phyloP scores from a whole-genome alignment of 169 alveolate species.

The Cryptosporidium andersoni region DNA sequence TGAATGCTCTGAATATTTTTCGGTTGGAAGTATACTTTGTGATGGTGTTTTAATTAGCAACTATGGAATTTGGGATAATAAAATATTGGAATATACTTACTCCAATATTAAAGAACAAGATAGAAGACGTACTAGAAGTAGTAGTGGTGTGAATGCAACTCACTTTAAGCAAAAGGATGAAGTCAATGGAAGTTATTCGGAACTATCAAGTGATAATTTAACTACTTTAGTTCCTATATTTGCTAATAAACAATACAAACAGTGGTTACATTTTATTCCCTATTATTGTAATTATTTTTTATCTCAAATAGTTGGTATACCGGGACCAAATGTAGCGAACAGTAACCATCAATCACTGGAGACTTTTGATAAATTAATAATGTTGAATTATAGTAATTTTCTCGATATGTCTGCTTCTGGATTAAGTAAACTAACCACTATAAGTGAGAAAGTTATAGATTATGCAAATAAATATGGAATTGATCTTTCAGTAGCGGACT shows the following conservation, averaged over 20 bases:
- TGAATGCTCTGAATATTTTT: too few relatives aligned
- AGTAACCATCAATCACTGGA: slow-evolving; percentile 39
- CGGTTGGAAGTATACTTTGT: too few relatives aligned
- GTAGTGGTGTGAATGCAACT: not conserved
- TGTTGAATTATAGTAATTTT: too few relatives aligned
- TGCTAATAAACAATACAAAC: slow-evolving; percentile 29
- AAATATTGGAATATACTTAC: too few relatives aligned
- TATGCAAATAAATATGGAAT: too few relatives aligned
- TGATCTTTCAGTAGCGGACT: too few relatives aligned
- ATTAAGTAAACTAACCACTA: too few relatives aligned
- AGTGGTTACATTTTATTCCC: slow-evolving; percentile 43
- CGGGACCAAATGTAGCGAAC: not conserved
- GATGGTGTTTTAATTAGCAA: too few relatives aligned
- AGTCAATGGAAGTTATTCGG: not conserved
- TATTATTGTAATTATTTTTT: slow-evolving; percentile 30
- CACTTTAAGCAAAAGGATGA: not conserved
- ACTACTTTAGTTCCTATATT: slow-evolving; percentile 10
- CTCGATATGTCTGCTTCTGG: too few relatives aligned
- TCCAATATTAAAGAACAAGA: not conserved
- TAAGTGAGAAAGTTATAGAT: too few relatives aligned
- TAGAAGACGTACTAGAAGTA: slow-evolving; percentile 29
- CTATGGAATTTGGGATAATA: too few relatives aligned
- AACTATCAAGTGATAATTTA: not conserved
- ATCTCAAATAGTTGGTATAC: not conserved
- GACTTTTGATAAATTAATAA: slow-evolving; percentile 37